Evolutionary conservation across 2,329 filamentous ascomycete genomes (phyloP).

Genomic region (Colletotrichum incanum): DNA sequence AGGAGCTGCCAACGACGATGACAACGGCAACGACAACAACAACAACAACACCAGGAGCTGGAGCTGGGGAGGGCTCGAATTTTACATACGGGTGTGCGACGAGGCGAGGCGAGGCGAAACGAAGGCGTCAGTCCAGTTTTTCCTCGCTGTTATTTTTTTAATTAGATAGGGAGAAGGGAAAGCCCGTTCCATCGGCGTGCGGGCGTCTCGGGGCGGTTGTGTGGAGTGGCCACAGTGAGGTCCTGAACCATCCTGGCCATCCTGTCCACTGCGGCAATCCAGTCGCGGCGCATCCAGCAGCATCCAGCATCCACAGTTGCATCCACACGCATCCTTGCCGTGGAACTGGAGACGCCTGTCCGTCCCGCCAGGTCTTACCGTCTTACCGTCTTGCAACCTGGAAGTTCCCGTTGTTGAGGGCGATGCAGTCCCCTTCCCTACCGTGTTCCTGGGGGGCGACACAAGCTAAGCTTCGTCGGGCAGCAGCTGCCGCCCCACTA

Average conservation of each 20-base stretch:
- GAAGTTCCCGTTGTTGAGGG: constrained; percentile 5
- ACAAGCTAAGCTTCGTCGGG: constrained; percentile 36
- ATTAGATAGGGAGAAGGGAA: constrained; percentile 27
- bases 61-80: background rate
- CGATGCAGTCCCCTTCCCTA: constrained; percentile 16
- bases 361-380: constrained; percentile 1
- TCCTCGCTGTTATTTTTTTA: constrained; percentile 5
- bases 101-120: constrained; percentile 13
- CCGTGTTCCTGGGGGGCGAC: constrained; percentile 11
- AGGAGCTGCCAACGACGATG: background rate
- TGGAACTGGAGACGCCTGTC: constrained; percentile 11
- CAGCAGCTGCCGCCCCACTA: constrained; percentile 16
- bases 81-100: constrained; percentile 28
- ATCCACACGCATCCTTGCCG: constrained; percentile 6
- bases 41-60: background rate
- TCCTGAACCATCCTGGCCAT: background rate
- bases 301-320: constrained; percentile 8
- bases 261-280: constrained; percentile 28
- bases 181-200: constrained; percentile 25
- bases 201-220: constrained; percentile 29
- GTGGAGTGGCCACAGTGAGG: constrained; percentile 34
- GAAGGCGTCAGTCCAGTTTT: constrained; percentile 22
- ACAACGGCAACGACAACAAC: background rate
- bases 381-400: background rate
- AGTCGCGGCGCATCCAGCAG: constrained; percentile 13